phyloP scores from a whole-genome alignment of 163 green algal genomes.

The Smithsoniella earleae region DNA sequence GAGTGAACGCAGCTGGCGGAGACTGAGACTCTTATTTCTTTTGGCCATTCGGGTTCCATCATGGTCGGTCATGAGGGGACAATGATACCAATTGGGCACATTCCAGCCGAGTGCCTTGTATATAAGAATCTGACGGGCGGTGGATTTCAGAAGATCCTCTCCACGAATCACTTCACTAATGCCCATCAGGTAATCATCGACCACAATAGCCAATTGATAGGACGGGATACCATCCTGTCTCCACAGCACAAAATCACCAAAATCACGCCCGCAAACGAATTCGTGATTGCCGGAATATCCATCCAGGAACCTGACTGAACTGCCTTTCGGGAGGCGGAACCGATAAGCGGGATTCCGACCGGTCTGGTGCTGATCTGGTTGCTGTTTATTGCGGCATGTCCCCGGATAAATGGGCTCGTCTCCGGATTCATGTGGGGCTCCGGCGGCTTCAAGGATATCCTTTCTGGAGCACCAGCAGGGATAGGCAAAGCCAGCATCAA shows the following conservation, averaged over 20 bases:
- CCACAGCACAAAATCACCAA: conserved; percentile 36
- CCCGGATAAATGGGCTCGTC: conserved; percentile 34
- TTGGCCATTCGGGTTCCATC: too few relatives aligned
- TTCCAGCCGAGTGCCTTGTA: too few relatives aligned
- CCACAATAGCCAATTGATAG: conserved; percentile 32
- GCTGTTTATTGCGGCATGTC: too few relatives aligned
- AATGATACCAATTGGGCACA: too few relatives aligned
- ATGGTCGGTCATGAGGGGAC: too few relatives aligned
- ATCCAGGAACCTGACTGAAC: conserved; percentile 32
- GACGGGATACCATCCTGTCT: conserved; percentile 31
- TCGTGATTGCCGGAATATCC: conserved; percentile 18
- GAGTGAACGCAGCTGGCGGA: too few relatives aligned
- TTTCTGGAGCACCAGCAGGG: conserved; percentile 29
- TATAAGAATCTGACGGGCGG: conserved; percentile 32
- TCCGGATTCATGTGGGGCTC: conserved; percentile 8
- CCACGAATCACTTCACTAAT: conserved; percentile 35
- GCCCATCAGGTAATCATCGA: conserved; percentile 32
- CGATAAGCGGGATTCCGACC: too few relatives aligned
- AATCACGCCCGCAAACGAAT: too few relatives aligned
- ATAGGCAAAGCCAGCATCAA: background rate
- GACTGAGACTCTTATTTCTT: too few relatives aligned
- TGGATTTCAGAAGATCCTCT: conserved; percentile 31
- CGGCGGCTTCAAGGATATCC: conserved; percentile 13
- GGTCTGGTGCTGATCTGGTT: too few relatives aligned
- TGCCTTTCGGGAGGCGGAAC: conserved; percentile 32